These are phyloP conservation scores for Kentomonas sorsogonicus DNA, from an alignment of 208 protist species.

Conservation along the genomic window DNA sequence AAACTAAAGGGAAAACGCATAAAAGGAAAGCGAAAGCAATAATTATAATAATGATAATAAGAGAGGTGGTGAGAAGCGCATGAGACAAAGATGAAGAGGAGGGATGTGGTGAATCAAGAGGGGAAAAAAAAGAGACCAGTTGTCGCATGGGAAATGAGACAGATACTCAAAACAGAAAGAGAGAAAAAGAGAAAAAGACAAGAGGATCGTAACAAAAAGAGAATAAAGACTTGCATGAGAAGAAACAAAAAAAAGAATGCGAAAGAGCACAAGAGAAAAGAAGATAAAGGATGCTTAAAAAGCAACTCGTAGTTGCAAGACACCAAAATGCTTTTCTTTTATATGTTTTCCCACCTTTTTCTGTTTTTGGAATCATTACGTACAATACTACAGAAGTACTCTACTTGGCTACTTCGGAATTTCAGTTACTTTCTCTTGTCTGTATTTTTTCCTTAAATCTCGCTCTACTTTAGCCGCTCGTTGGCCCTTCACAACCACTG, in stretches of 20 bases:
- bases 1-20: slow-evolving; percentile 13
- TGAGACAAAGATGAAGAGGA: slow-evolving; percentile 6
- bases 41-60: slow-evolving; percentile 1
- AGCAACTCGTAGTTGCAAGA: neutral
- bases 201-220: no score
- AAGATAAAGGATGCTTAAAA: neutral
- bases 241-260: slow-evolving; percentile 1
- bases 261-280: neutral
- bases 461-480: no score
- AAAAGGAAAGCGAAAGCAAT: slow-evolving; percentile 15
- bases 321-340: slow-evolving; percentile 15
- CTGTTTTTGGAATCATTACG: neutral
- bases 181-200: slow-evolving; percentile 12
- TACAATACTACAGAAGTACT: no score
- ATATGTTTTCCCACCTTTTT: slow-evolving; percentile 10
- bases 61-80: neutral
- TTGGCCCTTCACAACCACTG: no score
- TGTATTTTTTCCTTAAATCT: no score
- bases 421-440: neutral
- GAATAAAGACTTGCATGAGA: no score
- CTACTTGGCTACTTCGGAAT: neutral
- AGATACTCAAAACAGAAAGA: no score
- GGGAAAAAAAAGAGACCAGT: no score
- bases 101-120: no score
- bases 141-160: no score